Evolutionary conservation across 257 asterid genomes (phyloP), one percentile per base, ranked within the genome.

Genomic region (Solanum medicagineum): DNA sequence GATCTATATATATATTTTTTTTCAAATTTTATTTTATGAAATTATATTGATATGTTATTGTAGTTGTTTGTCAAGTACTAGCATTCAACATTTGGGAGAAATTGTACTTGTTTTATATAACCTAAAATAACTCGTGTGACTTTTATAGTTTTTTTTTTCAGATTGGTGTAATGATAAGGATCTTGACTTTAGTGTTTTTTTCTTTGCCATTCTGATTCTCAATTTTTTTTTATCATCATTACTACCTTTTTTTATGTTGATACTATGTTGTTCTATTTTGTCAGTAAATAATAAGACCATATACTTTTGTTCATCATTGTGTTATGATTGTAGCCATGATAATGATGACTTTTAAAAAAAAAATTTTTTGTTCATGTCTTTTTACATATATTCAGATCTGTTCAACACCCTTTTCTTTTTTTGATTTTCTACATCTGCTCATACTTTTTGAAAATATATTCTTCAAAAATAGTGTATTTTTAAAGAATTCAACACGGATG

Each of bases 151-250:
- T 26, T 42, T 10, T 4, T 45, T 22, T 16, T 0, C 5, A 36
- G 63, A 77, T 77, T 77, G 83, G 63, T 77, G 83, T 77, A 77
- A 77, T 77, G 26, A 77, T 77, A 77, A 77, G 63, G 26, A 77
- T 77, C 83, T 77, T 77, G 83, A 77, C 83, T 77, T 77, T 51
- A 51, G 63, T 75, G 40, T 0, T 55, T 10, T 22, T 26, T 13
- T 68, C 15, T 20, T 42, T 69, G 47, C 17, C 8, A 3, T 22
- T 47, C 59, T 3, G 42, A 49, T 75, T 71, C 29, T 68, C 15
- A 32, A 66, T 7, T 68, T 10, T 22, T 26, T 49, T 36, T 36
- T 0, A 4, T 75, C 83, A 77, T 77, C 63, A 77, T 77, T 77
- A 77, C 63, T 51, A 15, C 82, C 81, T 47, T 45, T 49, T 75